Evolutionary conservation across 2,329 filamentous ascomycete species (phyloP), one percentile per base, ranked within the genome.

Genomic region (Nannizzia gypsea): DNA sequence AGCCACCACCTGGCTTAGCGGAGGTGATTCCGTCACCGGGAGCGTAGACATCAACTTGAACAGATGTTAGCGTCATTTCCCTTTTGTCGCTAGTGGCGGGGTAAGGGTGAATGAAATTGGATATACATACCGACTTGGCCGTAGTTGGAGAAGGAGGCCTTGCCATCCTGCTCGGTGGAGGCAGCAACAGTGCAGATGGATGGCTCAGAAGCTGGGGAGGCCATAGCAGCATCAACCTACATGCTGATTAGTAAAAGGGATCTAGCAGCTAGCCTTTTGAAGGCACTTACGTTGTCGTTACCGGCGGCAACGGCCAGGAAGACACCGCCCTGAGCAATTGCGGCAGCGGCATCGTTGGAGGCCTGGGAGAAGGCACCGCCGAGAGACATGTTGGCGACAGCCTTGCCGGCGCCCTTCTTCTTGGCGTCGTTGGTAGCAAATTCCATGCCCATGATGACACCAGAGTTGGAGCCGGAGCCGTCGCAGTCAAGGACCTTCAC

Each of bases 21-120:
- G 74, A 78, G 8, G 80, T 71, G 61, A 84, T 77, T 63, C 76
- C 64, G 63, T 78, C 73, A 46, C 82, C 82, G 0, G 82, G 81
- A 15, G 80, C 81, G 65, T 80, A 83, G 66, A 84, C 70, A 67
- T 83, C 81, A 50, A 82, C 76, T 62, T 5, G 55, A 36, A 26
- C 6, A 22, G 5, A 38, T 15, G 3, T 58, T 56, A 56, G 28
- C 9, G 13, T 46, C 31, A 9, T 11, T 15, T 42, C 20, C 31
- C 24, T n/a, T 36, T 22, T 20, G 38, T 42, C 38, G n/a, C n/a
- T 15, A n/a, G 28, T n/a, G n/a, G n/a, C n/a, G n/a, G n/a, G n/a
- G n/a, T 58, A 11, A n/a, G 24, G 17, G 20, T 6, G 1, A 17
- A 17, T 17, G n/a, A 20, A n/a, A 6, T 3, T 5, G 24, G 8